Evolutionary conservation across 2,329 filamentous ascomycete genomes (phyloP).

Genomic region (Epichloe uncinata): DNA sequence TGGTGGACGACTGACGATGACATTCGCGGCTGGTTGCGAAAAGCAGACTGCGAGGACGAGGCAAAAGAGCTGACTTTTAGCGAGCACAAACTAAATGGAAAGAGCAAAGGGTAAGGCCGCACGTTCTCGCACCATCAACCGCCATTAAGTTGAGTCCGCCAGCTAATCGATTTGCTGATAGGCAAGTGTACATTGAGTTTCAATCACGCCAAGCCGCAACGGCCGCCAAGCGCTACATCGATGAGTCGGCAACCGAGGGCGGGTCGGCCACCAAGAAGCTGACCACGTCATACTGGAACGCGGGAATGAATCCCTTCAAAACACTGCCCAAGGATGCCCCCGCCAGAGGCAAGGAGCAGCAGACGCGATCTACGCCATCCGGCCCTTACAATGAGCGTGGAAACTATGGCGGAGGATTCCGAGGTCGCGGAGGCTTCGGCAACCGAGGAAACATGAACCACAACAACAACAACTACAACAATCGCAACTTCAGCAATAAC

Average conservation of each 20-base stretch:
- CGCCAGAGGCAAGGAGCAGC: slow-evolving; percentile 43
- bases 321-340: slow-evolving; percentile 84
- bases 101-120: slow-evolving; percentile 71
- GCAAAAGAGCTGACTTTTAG: slow-evolving; percentile 91
- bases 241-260: slow-evolving; percentile 42
- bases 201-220: slow-evolving; percentile 72
- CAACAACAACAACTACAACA: slow-evolving; percentile 26
- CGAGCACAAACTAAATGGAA: slow-evolving; percentile 97
- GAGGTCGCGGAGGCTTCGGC: slow-evolving; percentile 34
- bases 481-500: slow-evolving; percentile 27
- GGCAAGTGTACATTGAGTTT: slow-evolving; percentile 76
- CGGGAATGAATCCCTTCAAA: slow-evolving; percentile 74
- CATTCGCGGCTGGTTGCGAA: slow-evolving; percentile 71
- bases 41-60: slow-evolving; percentile 70
- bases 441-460: slow-evolving; percentile 36
- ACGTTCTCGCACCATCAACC: too few relatives aligned
- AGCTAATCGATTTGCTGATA: slow-evolving; percentile 13
- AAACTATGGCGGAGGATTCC: slow-evolving; percentile 35
- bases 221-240: slow-evolving; percentile 70
- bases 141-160: neutral
- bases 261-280: slow-evolving; percentile 52
- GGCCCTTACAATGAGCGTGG: slow-evolving; percentile 34
- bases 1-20: slow-evolving; percentile 99
- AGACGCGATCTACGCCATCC: slow-evolving; percentile 39
- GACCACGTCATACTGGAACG: slow-evolving; percentile 60